A percentile compares a stretch with the other conserved stretches of the same genome.
Evolutionary conservation across 1,284 basidiomycete genomes (phyloP).

Genomic region (Fomitopsis betulina): DNA sequence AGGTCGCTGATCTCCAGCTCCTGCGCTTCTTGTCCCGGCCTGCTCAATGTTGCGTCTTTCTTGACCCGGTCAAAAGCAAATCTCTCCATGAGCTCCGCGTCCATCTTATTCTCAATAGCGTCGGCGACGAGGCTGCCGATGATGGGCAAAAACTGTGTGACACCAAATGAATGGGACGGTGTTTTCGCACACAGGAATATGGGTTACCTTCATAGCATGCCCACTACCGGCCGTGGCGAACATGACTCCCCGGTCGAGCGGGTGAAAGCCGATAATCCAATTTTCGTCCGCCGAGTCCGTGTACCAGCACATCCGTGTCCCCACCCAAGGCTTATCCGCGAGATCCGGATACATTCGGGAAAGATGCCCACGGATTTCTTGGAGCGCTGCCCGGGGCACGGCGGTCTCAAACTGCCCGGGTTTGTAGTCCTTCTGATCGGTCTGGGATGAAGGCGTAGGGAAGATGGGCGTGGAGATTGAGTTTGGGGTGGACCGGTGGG

Average conservation of each 20-base stretch:
- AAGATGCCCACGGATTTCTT: constrained; percentile 48
- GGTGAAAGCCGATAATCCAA: constrained; percentile 74
- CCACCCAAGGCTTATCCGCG: constrained; percentile 57
- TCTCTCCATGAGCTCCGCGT: constrained; percentile 43
- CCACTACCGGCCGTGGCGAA: constrained; percentile 78
- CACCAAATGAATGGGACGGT: background rate
- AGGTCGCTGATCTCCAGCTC: constrained; percentile 46
- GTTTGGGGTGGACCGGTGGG: constrained; percentile 32
- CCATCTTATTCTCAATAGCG: constrained; percentile 61
- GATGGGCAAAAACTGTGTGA: constrained; percentile 73
- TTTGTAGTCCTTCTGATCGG: constrained; percentile 29
- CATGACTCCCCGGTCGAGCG: constrained; percentile 51
- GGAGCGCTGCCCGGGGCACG: constrained; percentile 56
- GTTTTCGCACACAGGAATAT: background rate
- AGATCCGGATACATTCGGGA: constrained; percentile 68
- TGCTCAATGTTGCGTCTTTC: constrained; percentile 28
- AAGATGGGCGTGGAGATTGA: constrained; percentile 68
- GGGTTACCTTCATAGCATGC: constrained; percentile 73
- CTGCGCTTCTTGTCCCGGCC: constrained; percentile 24
- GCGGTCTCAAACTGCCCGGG: constrained; percentile 58
- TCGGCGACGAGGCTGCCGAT: constrained; percentile 75
- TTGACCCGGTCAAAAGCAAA: constrained; percentile 46
- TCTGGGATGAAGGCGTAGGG: background rate
- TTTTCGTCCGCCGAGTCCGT: constrained; percentile 73
- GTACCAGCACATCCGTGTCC: constrained; percentile 85